A percentile compares a stretch with the other conserved stretches of the same genome.
Evolutionary conservation across 148 eudicot genomes (phyloP).

Genomic region (Persicaria maculosa): DNA sequence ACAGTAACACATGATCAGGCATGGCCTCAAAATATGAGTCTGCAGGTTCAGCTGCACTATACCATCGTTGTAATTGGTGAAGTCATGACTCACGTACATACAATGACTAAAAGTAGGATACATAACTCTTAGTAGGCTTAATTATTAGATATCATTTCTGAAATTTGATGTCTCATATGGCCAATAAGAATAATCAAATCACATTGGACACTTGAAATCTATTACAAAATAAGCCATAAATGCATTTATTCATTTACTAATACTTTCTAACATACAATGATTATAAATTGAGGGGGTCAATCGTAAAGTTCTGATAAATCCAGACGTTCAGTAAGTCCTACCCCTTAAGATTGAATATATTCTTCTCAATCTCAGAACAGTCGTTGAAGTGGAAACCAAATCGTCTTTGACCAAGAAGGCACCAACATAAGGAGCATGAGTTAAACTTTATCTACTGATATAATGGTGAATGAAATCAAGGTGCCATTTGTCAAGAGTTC

Average conservation of each 20-base stretch:
- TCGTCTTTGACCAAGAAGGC: conserved; percentile 92
- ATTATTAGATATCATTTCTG: conserved; percentile 73
- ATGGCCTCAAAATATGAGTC: too few relatives aligned
- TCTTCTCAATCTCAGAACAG: conserved; percentile 63
- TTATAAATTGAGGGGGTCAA: background rate
- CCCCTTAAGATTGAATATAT: conserved; percentile 71
- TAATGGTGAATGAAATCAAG: too few relatives aligned
- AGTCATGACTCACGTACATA: too few relatives aligned
- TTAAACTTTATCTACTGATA: too few relatives aligned
- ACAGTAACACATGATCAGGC: too few relatives aligned
- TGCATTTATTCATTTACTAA: background rate
- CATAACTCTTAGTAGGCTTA: background rate
- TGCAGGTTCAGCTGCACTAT: too few relatives aligned
- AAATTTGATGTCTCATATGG: conserved; percentile 79
- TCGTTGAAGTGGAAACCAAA: conserved; percentile 32
- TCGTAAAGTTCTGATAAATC: conserved; percentile 7
- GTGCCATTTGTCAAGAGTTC: too few relatives aligned
- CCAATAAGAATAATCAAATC: conserved; percentile 90
- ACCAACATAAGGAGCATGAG: conserved; percentile 95
- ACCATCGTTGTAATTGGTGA: too few relatives aligned
- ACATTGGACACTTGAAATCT: conserved; percentile 90
- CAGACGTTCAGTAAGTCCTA: conserved; percentile 50
- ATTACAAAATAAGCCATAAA: conserved; percentile 16
- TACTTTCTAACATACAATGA: background rate
- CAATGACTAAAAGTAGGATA: background rate